Evolutionary conservation across 2,329 filamentous ascomycete genomes (phyloP), one percentile per base, ranked within the genome.

Genomic region (Epichloe bromicola): DNA sequence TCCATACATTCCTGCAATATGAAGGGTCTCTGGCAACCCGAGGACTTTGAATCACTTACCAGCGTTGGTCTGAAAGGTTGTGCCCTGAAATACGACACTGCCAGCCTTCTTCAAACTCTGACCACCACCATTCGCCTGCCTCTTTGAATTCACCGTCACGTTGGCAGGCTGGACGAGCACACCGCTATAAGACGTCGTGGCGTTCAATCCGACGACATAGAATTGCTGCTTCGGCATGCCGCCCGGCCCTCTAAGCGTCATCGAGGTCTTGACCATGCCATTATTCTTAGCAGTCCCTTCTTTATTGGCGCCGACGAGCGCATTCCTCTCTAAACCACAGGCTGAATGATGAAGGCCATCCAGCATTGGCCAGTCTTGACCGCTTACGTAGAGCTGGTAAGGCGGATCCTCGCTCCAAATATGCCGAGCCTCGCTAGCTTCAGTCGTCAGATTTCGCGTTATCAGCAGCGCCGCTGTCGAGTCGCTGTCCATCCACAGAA

Each of bases 401-500:
- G 85, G 84, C 15, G 78, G 74, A 0, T 70, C 59, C 12, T 67
- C 49, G 60, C 73, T 55, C 59, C 84, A 73, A 30, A 78, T 61
- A 53, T 69, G 69, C 73, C 76, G 77, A 70, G 83, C 59, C 72
- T 63, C 65, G 3, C 73, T 61, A 53, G 76, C 73, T 12, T 81
- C 70, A 2, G 70, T 65, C 2, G 85, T 89, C 46, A 90, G 68
- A 59, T 90, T 85, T 49, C 81, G 75, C 0, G 89, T 94, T 43
- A 86, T 83, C 41, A 98, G 74, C 26, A 98, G 72, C 2, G 88
- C 86, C 2, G 88, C 83, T 33, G 75, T 77, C 42, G 80, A 83
- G 65, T 97, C 93, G 23, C 87, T 88, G 61, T 97, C 93, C 49
- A 96, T 80, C 68, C 90, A 85, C 58, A 82, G 78, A 7, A 96